These are phyloP conservation scores for Ploettnerulaceae sp. DNA, from an alignment of 2,329 filamentous ascomycete genomes.

Conservation along the genomic window DNA sequence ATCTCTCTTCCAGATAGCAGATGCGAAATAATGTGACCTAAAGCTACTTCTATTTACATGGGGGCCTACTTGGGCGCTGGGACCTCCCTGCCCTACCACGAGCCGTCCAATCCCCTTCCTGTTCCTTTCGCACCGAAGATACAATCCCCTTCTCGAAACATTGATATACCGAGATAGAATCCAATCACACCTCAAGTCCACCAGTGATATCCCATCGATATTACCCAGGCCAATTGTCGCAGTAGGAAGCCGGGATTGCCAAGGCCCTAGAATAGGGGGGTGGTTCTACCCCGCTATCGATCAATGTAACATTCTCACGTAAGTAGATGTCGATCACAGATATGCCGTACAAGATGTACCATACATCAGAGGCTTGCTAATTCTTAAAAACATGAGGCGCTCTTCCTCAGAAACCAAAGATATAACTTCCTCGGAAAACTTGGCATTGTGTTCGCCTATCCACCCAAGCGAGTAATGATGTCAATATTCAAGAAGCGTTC, in stretches of 20 bases:
- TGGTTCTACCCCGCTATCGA: conserved; percentile 2
- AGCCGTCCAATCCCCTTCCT: too few species aligned
- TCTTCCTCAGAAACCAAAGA: not conserved
- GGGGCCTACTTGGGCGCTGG: too few species aligned
- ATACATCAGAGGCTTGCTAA: not conserved
- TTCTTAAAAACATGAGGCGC: not conserved
- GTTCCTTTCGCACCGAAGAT: too few species aligned
- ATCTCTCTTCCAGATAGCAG: too few species aligned
- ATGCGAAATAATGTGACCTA: too few species aligned
- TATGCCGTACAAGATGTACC: not conserved
- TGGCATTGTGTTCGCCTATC: not conserved
- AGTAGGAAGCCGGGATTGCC: not conserved
- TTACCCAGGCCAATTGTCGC: too few species aligned
- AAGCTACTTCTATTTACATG: too few species aligned
- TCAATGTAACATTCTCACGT: not conserved
- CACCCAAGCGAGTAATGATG: conserved; percentile 6
- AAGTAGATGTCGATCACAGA: not conserved
- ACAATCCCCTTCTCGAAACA: not conserved
- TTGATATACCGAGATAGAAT: not conserved
- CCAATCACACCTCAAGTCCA: not conserved
- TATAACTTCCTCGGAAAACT: not conserved
- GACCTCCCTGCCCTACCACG: too few species aligned
- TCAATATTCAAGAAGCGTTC: conserved; percentile 20
- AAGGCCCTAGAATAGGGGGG: not conserved
- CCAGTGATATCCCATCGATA: too few species aligned